phyloP scores from a whole-genome alignment of 2,329 filamentous ascomycete species.

The Alternaria burnsii region DNA sequence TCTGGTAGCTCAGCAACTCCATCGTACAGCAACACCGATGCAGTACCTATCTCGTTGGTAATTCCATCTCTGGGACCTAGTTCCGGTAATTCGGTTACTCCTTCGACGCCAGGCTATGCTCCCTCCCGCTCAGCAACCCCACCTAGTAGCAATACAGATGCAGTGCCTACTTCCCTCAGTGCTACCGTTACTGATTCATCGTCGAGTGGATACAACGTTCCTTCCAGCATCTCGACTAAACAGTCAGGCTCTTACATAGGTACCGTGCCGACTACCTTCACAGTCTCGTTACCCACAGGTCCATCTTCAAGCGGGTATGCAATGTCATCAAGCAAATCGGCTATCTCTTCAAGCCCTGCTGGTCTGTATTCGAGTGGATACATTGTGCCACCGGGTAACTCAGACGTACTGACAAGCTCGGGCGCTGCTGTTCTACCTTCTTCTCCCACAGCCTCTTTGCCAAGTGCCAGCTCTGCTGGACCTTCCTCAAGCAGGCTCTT shows the following conservation, averaged over 20 bases:
- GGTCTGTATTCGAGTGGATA: conserved; percentile 4
- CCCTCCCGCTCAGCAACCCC: background rate
- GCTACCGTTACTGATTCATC: conserved; percentile 3
- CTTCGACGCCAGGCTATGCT: conserved; percentile 7
- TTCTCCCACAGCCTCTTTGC: background rate
- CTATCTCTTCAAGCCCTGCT: background rate
- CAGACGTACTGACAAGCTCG: background rate
- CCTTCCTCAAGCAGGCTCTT: background rate
- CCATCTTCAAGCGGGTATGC: conserved; percentile 4
- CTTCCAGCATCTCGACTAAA: conserved; percentile 4
- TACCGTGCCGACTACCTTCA: conserved; percentile 2
- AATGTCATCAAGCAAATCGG: background rate
- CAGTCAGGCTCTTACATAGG: conserved; percentile 1
- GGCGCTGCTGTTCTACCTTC: background rate
- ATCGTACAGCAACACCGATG: conserved; percentile 7
- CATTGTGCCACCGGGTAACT: background rate
- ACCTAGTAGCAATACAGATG: conserved; percentile 4
- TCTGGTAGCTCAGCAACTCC: background rate
- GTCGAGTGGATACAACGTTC: conserved; percentile 10
- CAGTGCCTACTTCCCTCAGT: conserved; percentile 2
- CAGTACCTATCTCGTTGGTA: conserved; percentile 11
- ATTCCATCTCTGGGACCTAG: background rate
- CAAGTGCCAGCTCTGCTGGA: background rate
- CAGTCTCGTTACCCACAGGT: background rate
- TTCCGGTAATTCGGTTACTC: background rate